These are phyloP conservation scores for Diaporthe vaccinii DNA, from an alignment of 2,329 filamentous ascomycete species.

Conservation along the genomic window DNA sequence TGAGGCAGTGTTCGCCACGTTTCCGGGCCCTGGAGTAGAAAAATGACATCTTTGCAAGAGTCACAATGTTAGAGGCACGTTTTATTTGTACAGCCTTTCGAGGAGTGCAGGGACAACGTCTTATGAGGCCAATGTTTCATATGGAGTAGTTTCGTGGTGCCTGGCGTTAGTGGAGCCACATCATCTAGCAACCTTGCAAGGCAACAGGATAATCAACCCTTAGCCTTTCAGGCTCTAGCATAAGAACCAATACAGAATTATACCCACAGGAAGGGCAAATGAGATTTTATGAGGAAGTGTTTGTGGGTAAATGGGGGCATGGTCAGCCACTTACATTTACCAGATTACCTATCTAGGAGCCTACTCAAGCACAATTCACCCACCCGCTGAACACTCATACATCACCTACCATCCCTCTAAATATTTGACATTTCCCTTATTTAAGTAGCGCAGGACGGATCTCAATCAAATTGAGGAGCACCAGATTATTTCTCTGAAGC, in stretches of 20 bases:
- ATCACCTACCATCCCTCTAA: too few species aligned
- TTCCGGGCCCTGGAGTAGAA: neutral
- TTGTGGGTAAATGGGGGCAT: neutral
- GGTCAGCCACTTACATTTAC: neutral
- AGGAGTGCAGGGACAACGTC: neutral
- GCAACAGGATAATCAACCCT: neutral
- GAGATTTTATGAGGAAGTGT: neutral
- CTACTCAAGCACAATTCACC: neutral
- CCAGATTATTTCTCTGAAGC: too few species aligned
- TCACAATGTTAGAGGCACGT: too few species aligned
- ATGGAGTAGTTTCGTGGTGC: neutral
- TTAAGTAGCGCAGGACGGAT: too few species aligned
- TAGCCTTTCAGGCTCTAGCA: too few species aligned
- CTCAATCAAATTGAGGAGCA: too few species aligned
- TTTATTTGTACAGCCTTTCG: neutral
- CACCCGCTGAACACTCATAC: neutral
- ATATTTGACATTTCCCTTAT: too few species aligned
- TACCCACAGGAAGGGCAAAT: neutral
- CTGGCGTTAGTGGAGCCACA: neutral
- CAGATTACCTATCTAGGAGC: too few species aligned
- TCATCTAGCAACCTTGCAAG: conserved; percentile 5
- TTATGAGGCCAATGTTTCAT: conserved; percentile 5
- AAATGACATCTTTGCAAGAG: neutral
- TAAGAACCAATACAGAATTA: neutral
- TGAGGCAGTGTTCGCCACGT: conserved; percentile 10